Conservation (phyloP, 768 basidiomycete genomes). For the Tricholoma saponaceum region DNA sequence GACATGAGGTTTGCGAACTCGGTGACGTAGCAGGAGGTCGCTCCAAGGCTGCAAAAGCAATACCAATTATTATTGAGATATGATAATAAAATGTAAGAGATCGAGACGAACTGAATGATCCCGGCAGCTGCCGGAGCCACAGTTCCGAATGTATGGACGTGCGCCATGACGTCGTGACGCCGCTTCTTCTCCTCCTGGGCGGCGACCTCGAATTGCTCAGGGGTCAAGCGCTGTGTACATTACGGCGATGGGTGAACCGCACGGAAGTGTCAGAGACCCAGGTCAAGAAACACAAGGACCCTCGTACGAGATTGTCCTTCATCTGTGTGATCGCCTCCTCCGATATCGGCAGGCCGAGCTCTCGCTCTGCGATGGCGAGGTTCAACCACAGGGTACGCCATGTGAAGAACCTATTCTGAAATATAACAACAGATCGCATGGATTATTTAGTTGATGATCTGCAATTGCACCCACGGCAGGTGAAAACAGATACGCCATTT, state of each 20-base stretch:
- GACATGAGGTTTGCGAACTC: constrained; percentile 50
- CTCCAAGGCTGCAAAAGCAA: constrained; percentile 64
- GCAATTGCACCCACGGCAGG: constrained; percentile 56
- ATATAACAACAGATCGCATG: not conserved
- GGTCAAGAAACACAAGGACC: not conserved
- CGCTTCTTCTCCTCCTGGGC: constrained; percentile 96
- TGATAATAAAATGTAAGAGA: not conserved
- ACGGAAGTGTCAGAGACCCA: not conserved
- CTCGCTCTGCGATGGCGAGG: constrained; percentile 94
- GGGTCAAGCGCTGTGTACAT: constrained; percentile 63
- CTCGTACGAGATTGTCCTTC: constrained; percentile 81
- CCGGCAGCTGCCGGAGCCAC: constrained; percentile 94
- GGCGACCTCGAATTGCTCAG: constrained; percentile 87
- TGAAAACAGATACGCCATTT: constrained; percentile 98
- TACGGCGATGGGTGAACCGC: constrained; percentile 1
- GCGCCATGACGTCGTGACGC: constrained; percentile 99
- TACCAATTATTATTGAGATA: not conserved
- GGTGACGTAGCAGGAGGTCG: constrained; percentile 98
- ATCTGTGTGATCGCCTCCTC: constrained; percentile 94
- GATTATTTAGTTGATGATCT: not conserved
- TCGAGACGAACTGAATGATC: constrained; percentile 77
- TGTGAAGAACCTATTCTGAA: constrained; percentile 88
- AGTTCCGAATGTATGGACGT: constrained; percentile 94
- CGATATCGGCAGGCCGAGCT: constrained; percentile 86
- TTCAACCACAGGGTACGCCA: constrained; percentile 97